phyloP scores from a whole-genome alignment of 768 basidiomycete genomes.

The Mycena galopus region DNA sequence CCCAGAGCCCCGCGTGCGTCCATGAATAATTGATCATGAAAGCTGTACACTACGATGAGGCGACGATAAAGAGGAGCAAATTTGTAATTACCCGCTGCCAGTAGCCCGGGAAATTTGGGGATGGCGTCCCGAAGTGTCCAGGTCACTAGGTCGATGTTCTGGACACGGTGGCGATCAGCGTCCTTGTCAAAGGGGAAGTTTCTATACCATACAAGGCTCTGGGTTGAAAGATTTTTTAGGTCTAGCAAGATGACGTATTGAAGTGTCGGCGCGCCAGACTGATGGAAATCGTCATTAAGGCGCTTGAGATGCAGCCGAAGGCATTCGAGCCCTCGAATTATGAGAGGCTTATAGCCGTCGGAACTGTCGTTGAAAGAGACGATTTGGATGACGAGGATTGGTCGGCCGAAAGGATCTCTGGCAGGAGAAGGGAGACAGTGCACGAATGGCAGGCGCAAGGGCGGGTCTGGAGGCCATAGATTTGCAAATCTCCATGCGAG shows the following conservation, averaged over 20 bases:
- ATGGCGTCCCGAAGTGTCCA: constrained; percentile 77
- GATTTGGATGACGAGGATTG: constrained; percentile 69
- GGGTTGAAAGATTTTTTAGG: constrained; percentile 66
- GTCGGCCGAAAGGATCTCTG: constrained; percentile 74
- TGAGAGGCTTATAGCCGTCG: constrained; percentile 54
- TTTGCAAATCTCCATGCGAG: constrained; percentile 69
- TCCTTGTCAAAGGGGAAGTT: constrained; percentile 11
- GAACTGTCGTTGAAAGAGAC: constrained; percentile 54
- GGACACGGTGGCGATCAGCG: constrained; percentile 29
- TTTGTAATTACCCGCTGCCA: constrained; percentile 70
- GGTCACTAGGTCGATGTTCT: constrained; percentile 73
- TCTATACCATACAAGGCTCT: constrained; percentile 60
- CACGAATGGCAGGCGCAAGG: constrained; percentile 52
- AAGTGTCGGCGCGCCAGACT: constrained; percentile 55
- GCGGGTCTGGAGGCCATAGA: constrained; percentile 52
- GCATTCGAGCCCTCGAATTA: constrained; percentile 67
- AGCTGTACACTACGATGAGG: constrained; percentile 51
- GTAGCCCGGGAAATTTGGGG: constrained; percentile 81
- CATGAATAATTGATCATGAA: constrained; percentile 83
- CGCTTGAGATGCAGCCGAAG: constrained; percentile 68
- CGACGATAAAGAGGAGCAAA: constrained; percentile 20
- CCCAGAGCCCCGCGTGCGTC: constrained; percentile 79
- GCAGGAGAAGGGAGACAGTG: constrained; percentile 67
- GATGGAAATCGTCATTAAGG: constrained; percentile 52
- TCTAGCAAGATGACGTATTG: constrained; percentile 81